Percentiles rank a stretch among this genome's conserved stretches.
These are phyloP conservation scores for Platanthera guangdongensis DNA, from an alignment of 106 monocot genomes.

Conservation along the genomic window DNA sequence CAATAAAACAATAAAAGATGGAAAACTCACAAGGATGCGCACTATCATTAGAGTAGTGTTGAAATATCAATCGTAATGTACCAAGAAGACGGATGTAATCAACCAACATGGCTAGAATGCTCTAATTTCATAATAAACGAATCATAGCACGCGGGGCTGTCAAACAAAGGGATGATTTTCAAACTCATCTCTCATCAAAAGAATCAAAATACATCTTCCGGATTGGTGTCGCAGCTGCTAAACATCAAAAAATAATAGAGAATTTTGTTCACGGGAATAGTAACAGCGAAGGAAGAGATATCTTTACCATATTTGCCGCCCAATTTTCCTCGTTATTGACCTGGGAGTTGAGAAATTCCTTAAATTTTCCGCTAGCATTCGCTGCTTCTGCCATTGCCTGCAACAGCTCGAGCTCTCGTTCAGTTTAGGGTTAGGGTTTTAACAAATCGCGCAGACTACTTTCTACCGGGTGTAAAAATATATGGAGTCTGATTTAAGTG, in stretches of 20 bases:
- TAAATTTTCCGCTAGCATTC: neutral
- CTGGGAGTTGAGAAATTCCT: slow-evolving; percentile 8
- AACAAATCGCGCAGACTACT: neutral
- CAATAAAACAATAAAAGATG: neutral
- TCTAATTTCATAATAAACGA: neutral
- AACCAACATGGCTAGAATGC: neutral
- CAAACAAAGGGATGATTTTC: neutral
- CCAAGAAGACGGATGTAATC: neutral
- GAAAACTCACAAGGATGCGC: neutral
- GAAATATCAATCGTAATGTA: neutral
- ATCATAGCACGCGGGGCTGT: neutral
- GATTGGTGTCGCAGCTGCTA: neutral
- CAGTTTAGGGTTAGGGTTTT: slow-evolving; percentile 2
- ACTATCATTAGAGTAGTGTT: neutral
- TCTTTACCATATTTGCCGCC: slow-evolving; percentile 3
- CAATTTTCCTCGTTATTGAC: slow-evolving; percentile 9
- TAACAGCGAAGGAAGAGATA: neutral
- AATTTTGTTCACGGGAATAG: neutral
- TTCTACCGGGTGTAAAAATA: too few relatives aligned
- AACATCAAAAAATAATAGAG: neutral
- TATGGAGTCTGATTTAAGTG: too few relatives aligned
- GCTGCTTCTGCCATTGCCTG: neutral
- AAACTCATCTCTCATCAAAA: neutral
- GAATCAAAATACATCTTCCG: neutral
- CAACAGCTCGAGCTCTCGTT: neutral